A percentile compares a stretch with the other conserved stretches of the same genome.
These are phyloP conservation scores for Jacaranda mimosifolia DNA, from an alignment of 257 asterid genomes.

Conservation along the genomic window DNA sequence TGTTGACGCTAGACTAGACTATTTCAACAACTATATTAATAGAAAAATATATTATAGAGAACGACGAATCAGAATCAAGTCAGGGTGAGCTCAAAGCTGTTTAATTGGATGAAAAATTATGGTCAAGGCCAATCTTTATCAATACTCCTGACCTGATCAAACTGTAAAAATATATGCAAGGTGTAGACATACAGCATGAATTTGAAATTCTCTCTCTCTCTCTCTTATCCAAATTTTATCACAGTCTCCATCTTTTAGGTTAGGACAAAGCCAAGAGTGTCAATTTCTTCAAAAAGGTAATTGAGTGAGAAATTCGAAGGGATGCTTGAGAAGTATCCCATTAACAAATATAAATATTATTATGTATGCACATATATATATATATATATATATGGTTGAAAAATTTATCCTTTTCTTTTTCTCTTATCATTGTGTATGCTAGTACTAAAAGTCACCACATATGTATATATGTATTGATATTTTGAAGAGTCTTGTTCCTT, in stretches of 20 bases:
- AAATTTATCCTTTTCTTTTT: too few relatives aligned
- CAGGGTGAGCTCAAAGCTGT: neutral
- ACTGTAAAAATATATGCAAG: neutral
- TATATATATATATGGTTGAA: neutral
- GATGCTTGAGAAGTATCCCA: conserved; percentile 6
- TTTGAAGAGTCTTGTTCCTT: neutral
- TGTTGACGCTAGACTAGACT: too few relatives aligned
- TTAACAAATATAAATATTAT: neutral
- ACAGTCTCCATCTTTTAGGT: conserved; percentile 52
- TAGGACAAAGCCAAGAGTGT: conserved; percentile 54
- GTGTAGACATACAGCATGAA: neutral
- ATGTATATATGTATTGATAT: neutral
- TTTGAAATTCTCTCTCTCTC: conserved; percentile 4
- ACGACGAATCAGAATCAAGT: too few relatives aligned
- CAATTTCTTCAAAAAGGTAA: conserved; percentile 59
- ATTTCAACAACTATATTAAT: too few relatives aligned
- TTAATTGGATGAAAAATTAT: neutral
- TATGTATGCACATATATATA: too few relatives aligned
- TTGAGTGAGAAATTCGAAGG: conserved; percentile 45
- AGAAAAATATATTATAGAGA: too few relatives aligned
- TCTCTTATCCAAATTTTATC: conserved; percentile 26
- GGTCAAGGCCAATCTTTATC: neutral
- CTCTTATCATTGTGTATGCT: too few relatives aligned
- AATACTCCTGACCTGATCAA: neutral
- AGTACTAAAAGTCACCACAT: too few relatives aligned